phyloP scores from a whole-genome alignment of 495 filamentous ascomycete species.

The Xylaria scruposa region DNA sequence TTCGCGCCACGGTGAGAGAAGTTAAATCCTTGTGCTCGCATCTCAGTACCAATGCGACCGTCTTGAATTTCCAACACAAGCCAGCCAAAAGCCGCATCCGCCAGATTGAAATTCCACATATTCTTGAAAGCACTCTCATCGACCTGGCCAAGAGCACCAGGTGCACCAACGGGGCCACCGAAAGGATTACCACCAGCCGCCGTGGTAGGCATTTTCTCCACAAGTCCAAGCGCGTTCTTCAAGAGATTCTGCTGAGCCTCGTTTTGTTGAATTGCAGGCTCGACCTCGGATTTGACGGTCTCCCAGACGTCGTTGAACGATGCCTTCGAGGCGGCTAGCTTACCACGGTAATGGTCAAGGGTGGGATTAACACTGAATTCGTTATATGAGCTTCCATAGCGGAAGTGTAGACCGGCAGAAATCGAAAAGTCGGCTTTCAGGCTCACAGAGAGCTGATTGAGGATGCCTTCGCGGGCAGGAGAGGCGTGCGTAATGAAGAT shows the following conservation, averaged over 20 bases:
- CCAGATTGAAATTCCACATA: constrained; percentile 99
- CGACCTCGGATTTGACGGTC: constrained; percentile 93
- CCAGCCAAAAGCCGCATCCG: constrained; percentile 96
- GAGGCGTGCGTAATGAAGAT: constrained; percentile 98
- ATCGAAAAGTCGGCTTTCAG: constrained; percentile 99
- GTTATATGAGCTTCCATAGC: constrained; percentile 99
- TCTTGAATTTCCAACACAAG: constrained; percentile 92
- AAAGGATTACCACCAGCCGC: constrained; percentile 97
- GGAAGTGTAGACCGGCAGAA: constrained; percentile 96
- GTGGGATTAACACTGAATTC: constrained; percentile 99
- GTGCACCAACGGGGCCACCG: constrained; percentile 80
- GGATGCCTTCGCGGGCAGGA: constrained; percentile 91
- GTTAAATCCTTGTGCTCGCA: constrained; percentile 99
- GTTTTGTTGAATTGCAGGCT: constrained; percentile 90
- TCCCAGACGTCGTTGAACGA: constrained; percentile 99
- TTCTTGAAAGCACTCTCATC: constrained; percentile 99
- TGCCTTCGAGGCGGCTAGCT: constrained; percentile 98
- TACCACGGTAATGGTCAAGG: constrained; percentile 97
- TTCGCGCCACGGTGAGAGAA: constrained; percentile 88
- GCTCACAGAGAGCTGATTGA: constrained; percentile 97
- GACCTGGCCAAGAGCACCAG: constrained; percentile 79
- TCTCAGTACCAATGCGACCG: constrained; percentile 95
- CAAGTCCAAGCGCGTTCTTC: constrained; percentile 86
- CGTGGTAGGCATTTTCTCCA: constrained; percentile 93
- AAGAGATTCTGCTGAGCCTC: constrained; percentile 90